Evolutionary conservation across 2,329 filamentous ascomycete genomes (phyloP).

Genomic region (Clarireedia monteithiana): DNA sequence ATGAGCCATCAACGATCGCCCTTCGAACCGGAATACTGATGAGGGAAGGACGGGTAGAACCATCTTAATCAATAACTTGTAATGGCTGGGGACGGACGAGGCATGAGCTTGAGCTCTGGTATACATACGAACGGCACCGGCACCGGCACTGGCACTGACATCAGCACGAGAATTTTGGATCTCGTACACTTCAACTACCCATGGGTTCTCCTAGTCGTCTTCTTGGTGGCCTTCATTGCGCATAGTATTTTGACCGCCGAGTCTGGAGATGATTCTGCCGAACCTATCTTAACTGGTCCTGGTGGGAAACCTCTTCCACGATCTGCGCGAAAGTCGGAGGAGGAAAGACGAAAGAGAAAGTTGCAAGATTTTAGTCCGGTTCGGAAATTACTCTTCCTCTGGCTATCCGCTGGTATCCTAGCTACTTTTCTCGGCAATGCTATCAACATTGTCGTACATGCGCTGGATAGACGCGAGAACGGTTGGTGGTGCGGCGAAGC

Average conservation of each 20-base stretch:
- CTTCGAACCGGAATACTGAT: slow-evolving; percentile 22
- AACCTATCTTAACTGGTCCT: slow-evolving; percentile 56
- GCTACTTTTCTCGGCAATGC: slow-evolving; percentile 71
- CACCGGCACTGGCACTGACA: background rate
- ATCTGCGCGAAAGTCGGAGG: slow-evolving; percentile 34
- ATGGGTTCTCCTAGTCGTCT: slow-evolving; percentile 55
- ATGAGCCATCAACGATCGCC: slow-evolving; percentile 17
- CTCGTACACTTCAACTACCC: slow-evolving; percentile 44
- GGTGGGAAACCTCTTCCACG: slow-evolving; percentile 77
- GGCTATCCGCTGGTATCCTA: slow-evolving; percentile 62
- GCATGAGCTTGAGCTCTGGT: slow-evolving; percentile 18
- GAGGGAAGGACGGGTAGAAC: slow-evolving; percentile 23
- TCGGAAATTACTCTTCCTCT: slow-evolving; percentile 67
- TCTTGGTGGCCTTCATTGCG: slow-evolving; percentile 52
- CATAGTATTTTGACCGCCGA: slow-evolving; percentile 48
- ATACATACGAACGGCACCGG: slow-evolving; percentile 12
- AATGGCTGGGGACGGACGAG: slow-evolving; percentile 25
- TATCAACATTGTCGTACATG: slow-evolving; percentile 64
- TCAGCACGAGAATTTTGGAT: slow-evolving; percentile 19
- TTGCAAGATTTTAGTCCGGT: slow-evolving; percentile 51
- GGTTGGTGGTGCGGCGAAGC: slow-evolving; percentile 79
- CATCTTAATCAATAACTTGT: slow-evolving; percentile 19
- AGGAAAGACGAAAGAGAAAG: slow-evolving; percentile 35
- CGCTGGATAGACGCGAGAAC: slow-evolving; percentile 55
- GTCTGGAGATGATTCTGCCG: slow-evolving; percentile 29